Conservation (phyloP, 164 flowering plant species). For the Sextonia rubra region DNA sequence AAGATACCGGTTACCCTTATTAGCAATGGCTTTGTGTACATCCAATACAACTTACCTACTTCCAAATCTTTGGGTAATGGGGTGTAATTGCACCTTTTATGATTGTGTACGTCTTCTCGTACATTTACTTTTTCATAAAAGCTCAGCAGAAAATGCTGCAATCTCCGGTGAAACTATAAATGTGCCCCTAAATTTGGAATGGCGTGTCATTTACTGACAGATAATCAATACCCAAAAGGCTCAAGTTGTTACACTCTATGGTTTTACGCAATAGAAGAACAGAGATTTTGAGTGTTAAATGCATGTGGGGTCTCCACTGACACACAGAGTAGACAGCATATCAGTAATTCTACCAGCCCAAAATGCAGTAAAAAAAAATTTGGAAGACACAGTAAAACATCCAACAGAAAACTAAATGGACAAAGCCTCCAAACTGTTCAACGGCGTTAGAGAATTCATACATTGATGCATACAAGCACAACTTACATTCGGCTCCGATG, state of each 20-base stretch:
- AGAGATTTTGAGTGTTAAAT: not conserved
- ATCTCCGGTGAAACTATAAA: not conserved
- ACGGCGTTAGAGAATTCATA: not conserved
- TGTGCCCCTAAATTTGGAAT: not conserved
- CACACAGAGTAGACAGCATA: not conserved
- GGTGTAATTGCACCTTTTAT: too few relatives aligned
- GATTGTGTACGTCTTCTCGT: too few relatives aligned
- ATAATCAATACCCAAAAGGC: not conserved
- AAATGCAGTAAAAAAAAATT: not conserved
- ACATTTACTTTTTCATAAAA: not conserved
- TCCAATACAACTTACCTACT: not conserved
- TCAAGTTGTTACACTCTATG: not conserved
- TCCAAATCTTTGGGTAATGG: not conserved
- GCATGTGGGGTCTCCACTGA: not conserved
- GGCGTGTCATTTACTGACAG: not conserved
- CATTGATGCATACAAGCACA: not conserved
- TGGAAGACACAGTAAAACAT: not conserved
- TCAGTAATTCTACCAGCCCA: not conserved
- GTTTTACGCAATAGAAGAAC: not conserved
- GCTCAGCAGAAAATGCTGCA: not conserved
- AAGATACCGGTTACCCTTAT: not conserved
- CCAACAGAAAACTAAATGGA: not conserved
- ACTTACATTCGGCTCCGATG: conserved; percentile 55
- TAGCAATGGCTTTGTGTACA: too few relatives aligned
- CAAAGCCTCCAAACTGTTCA: not conserved